Evolutionary conservation across 257 asterid genomes (phyloP).

Genomic region (Ballota nigra): DNA sequence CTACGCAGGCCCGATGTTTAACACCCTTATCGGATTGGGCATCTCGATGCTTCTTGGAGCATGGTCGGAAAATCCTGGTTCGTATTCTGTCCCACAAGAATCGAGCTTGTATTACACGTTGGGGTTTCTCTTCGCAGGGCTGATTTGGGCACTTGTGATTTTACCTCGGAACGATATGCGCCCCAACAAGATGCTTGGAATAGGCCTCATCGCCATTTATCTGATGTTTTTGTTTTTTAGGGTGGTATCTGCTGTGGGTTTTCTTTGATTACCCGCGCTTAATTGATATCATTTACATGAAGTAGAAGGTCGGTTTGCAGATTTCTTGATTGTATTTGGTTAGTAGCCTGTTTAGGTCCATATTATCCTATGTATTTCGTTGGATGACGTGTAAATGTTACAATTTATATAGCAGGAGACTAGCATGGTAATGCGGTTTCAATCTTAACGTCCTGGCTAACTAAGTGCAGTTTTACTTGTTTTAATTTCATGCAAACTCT

Average conservation of each 20-base stretch:
- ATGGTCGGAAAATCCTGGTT: slow-evolving; percentile 59
- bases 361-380: background rate
- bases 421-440: background rate
- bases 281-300: background rate
- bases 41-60: slow-evolving; percentile 84
- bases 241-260: slow-evolving; percentile 59
- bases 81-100: slow-evolving; percentile 58
- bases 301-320: slow-evolving; percentile 9
- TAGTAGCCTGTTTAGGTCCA: slow-evolving; percentile 13
- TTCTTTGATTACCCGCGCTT: slow-evolving; percentile 37
- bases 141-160: slow-evolving; percentile 71
- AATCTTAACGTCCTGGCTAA: background rate
- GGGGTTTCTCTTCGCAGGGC: slow-evolving; percentile 69
- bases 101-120: slow-evolving; percentile 73
- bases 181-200: slow-evolving; percentile 81
- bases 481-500: background rate
- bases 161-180: slow-evolving; percentile 78
- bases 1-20: slow-evolving; percentile 98
- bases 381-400: background rate
- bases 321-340: slow-evolving; percentile 21
- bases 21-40: slow-evolving; percentile 85
- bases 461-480: background rate
- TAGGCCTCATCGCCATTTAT: slow-evolving; percentile 71
- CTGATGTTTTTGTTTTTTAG: slow-evolving; percentile 58
- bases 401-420: background rate